Base-by-base conservation (phyloP, 202 grass and related monocot species). In the Alloteropsis angusta region DNA sequence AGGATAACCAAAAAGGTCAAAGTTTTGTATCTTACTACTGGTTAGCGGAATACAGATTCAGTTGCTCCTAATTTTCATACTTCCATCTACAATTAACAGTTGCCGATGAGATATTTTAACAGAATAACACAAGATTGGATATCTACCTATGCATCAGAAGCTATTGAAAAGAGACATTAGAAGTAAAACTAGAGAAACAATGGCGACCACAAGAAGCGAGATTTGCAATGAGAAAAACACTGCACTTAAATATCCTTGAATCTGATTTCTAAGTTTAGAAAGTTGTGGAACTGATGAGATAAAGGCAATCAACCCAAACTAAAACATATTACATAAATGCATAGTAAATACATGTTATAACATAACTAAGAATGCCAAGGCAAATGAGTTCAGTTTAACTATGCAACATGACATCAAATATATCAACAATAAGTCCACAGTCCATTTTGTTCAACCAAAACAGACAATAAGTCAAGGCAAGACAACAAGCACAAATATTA, bases 341-440 rank as follows among this genome's bases (percentile, higher is more conserved):
- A 64, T 34, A 45, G 30, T 63, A 62, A 61, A 30, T 48, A 69
- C 7, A 32, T 63, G 34, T 35, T 71, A 69, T 75, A 54, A 63
- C 16, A 44, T 32, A 44, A 77, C 64, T 32, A 23, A 12, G 1
- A 60, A 38, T 7, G 14, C 25, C 34, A 82, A 60, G 16, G 37
- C 4, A 25, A 54, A 52, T 74, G 32, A 47, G 14, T 68, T 18
- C 57, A 60, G 54, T 64, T 39, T 26, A 46, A 45, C n/a, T 64
- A 62, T 62, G 53, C 36, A 35, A 25, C 43, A 62, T 68, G 62
- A 44, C 52, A 55, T 86, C 25, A 70, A 60, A 76, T 44, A 77
- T 50, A 69, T 43, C n/a, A 53, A 50, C 21, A 66, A 9, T 61
- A 75, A 17, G 14, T 59, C n/a, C 47, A 86, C 55, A 5, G 26